phyloP scores from a whole-genome alignment of 345 rosid species.

The Lepidium sativum region DNA sequence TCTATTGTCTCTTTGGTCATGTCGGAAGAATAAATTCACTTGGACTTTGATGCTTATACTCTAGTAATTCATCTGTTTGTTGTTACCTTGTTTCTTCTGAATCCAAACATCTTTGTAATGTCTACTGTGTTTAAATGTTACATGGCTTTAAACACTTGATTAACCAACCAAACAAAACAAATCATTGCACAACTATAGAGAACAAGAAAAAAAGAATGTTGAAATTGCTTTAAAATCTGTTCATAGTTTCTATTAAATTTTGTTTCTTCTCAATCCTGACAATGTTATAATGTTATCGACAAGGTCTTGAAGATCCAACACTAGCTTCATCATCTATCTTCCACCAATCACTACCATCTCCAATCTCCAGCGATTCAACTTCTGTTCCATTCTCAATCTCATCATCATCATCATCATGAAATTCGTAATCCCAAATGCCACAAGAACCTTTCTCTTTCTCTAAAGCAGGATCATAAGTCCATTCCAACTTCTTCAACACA shows the following conservation, averaged over 20 bases:
- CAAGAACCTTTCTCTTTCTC: constrained; percentile 27
- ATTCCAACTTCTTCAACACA: constrained; percentile 61
- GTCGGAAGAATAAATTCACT: constrained; percentile 12
- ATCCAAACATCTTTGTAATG: not conserved
- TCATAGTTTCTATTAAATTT: not conserved
- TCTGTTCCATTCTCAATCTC: constrained; percentile 16
- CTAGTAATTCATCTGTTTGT: constrained; percentile 8
- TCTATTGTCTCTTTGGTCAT: not conserved
- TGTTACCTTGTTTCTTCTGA: not conserved
- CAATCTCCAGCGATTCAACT: constrained; percentile 15
- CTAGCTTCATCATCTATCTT: constrained; percentile 46
- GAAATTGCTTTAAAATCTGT: not conserved
- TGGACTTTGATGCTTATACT: constrained; percentile 17
- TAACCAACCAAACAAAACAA: not conserved
- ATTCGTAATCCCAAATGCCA: constrained; percentile 16
- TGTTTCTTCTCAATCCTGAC: not conserved
- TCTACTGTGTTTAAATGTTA: not conserved
- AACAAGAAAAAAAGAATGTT: not conserved
- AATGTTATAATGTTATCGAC: not conserved
- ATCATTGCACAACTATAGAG: not conserved
- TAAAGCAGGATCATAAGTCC: constrained; percentile 56
- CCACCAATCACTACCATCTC: constrained; percentile 55
- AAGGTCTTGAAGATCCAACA: constrained; percentile 16
- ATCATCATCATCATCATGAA: constrained; percentile 19
- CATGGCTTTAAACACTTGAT: not conserved